phyloP scores from a whole-genome alignment of 116 monocot genomes.

The Phalaenopsis hybrid region DNA sequence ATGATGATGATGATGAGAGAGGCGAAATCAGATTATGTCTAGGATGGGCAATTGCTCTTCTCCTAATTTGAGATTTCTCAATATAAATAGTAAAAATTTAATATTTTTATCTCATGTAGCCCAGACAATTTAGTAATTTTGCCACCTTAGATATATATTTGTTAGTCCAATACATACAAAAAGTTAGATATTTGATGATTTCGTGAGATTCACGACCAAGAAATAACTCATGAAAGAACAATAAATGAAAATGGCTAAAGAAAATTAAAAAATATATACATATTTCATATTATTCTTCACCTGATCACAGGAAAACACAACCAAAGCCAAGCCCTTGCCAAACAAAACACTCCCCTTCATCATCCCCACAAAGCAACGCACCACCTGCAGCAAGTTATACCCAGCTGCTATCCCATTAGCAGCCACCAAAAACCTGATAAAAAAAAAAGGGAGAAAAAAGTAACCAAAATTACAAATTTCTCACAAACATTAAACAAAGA shows the following conservation, averaged over 20 bases:
- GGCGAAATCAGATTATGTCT: neutral
- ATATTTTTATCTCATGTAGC: too few species aligned
- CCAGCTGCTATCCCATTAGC: slow-evolving; percentile 72
- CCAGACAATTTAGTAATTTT: too few species aligned
- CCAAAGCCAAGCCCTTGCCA: slow-evolving; percentile 69
- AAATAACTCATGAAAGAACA: neutral
- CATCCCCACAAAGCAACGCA: slow-evolving; percentile 64
- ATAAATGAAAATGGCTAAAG: neutral
- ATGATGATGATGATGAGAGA: neutral
- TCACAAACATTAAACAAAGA: slow-evolving; percentile 4
- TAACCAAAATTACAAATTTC: neutral
- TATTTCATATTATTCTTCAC: slow-evolving; percentile 18
- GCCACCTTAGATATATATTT: too few species aligned
- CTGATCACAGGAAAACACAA: slow-evolving; percentile 88
- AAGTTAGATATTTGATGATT: neutral
- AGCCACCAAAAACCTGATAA: slow-evolving; percentile 67
- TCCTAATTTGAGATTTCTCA: too few species aligned
- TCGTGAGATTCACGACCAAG: neutral
- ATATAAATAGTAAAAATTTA: too few species aligned
- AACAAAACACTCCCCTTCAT: slow-evolving; percentile 49
- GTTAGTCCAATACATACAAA: neutral
- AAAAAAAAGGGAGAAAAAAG: neutral
- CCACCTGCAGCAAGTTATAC: slow-evolving; percentile 60
- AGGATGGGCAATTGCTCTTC: too few species aligned
- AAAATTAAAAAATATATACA: neutral